Conservation (phyloP, 2,329 filamentous ascomycete species). For the Pseudogymnoascus sp. region DNA sequence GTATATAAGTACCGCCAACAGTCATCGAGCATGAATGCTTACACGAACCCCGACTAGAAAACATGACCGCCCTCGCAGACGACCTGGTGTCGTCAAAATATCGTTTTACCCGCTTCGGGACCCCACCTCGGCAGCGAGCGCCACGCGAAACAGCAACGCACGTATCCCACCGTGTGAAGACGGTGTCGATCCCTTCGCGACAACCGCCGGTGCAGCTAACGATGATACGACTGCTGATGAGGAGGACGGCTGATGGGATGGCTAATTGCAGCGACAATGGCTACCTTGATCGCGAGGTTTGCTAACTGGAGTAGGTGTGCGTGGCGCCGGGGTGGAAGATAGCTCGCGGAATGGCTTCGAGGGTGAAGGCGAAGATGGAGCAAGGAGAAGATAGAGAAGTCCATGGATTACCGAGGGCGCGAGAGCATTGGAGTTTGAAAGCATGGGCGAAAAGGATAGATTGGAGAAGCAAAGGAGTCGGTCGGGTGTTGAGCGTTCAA, state of each 20-base stretch:
- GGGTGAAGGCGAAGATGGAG: not conserved
- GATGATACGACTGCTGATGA: not conserved
- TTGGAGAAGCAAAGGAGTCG: not conserved
- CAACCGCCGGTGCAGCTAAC: not conserved
- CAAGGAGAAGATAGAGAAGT: not conserved
- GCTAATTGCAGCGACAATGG: not conserved
- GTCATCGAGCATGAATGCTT: not conserved
- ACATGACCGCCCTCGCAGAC: not conserved
- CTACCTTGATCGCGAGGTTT: constrained; percentile 2
- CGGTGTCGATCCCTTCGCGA: constrained; percentile 3
- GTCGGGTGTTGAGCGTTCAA: not conserved
- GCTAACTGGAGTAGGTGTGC: not conserved
- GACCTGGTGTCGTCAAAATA: not conserved
- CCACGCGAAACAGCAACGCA: not conserved
- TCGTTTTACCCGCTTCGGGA: not conserved
- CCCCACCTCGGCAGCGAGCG: not conserved
- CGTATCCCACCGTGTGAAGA: constrained; percentile 1
- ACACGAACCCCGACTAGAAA: not conserved
- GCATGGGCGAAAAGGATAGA: not conserved
- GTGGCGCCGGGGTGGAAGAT: not conserved
- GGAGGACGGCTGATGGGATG: not conserved
- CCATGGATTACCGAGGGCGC: not conserved
- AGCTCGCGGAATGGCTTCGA: not conserved
- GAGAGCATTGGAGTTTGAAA: not conserved
- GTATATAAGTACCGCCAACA: not conserved